Evolutionary conservation across 2,329 filamentous ascomycete species (phyloP).

Genomic region (Talaromyces sp.): DNA sequence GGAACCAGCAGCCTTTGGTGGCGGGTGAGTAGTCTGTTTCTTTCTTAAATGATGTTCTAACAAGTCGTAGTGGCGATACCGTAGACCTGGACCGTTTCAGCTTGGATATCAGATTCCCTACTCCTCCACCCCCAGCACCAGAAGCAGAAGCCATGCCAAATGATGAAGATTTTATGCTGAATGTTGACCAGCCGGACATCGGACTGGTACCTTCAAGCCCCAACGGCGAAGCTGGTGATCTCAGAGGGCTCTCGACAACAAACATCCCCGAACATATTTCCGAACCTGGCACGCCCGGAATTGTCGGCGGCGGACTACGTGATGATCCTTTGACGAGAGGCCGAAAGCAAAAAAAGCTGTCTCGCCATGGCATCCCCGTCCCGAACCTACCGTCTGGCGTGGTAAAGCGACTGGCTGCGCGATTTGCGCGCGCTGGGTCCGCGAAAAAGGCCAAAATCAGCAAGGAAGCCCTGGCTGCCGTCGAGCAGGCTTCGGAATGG

Average conservation of each 20-base stretch:
- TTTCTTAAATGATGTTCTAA: constrained; percentile 10
- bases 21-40: constrained; percentile 25
- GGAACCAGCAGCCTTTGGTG: constrained; percentile 34
- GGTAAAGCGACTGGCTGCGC: constrained; percentile 62
- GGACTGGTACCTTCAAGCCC: constrained; percentile 21
- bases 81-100: constrained; percentile 38
- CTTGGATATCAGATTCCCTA: constrained; percentile 36
- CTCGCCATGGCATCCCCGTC: constrained; percentile 68
- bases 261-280: constrained; percentile 23
- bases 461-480: constrained; percentile 66
- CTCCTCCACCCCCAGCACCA: constrained; percentile 25
- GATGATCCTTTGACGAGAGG: constrained; percentile 22
- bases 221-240: constrained; percentile 19
- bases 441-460: constrained; percentile 63
- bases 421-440: constrained; percentile 63
- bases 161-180: constrained; percentile 31
- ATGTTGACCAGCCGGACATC: constrained; percentile 20
- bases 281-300: constrained; percentile 25
- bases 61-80: constrained; percentile 34
- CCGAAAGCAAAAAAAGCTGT: constrained; percentile 53
- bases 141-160: constrained; percentile 24
- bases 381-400: constrained; percentile 67
- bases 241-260: constrained; percentile 27
- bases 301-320: constrained; percentile 31
- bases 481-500: constrained; percentile 80